These are phyloP conservation scores for Botrytis pseudocinerea DNA, from an alignment of 2,329 filamentous ascomycete species.

Conservation along the genomic window DNA sequence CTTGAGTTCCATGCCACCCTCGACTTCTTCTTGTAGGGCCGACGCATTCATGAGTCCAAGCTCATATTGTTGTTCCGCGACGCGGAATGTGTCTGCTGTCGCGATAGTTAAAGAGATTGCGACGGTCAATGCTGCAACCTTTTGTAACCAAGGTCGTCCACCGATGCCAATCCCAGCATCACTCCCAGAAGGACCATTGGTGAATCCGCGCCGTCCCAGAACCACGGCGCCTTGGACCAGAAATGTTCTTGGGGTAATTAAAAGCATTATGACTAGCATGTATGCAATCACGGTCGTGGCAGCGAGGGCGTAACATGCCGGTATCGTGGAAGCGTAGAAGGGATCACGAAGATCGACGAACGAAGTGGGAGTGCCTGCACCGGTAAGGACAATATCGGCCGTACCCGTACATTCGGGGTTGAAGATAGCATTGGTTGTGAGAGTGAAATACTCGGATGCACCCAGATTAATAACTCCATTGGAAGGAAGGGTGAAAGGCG, in stretches of 20 bases:
- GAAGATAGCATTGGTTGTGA: constrained; percentile 51
- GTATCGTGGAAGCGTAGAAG: constrained; percentile 91
- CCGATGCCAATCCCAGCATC: constrained; percentile 79
- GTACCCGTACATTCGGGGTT: constrained; percentile 50
- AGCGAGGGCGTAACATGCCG: constrained; percentile 89
- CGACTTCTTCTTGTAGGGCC: constrained; percentile 73
- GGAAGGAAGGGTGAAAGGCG: constrained; percentile 61
- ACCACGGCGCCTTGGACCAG: constrained; percentile 83
- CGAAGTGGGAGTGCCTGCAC: constrained; percentile 28
- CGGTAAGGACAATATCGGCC: constrained; percentile 37
- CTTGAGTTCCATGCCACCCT: constrained; percentile 82
- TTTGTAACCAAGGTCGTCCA: constrained; percentile 90
- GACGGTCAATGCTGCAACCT: constrained; percentile 71
- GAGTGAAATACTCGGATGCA: constrained; percentile 43
- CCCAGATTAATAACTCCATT: constrained; percentile 51
- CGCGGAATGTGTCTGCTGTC: constrained; percentile 84
- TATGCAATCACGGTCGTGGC: constrained; percentile 88
- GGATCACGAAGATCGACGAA: constrained; percentile 68
- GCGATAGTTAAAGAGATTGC: constrained; percentile 90
- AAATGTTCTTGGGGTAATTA: constrained; percentile 89
- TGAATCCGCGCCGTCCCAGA: constrained; percentile 79
- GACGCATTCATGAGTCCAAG: constrained; percentile 77
- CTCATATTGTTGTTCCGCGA: constrained; percentile 79
- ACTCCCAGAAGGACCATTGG: constrained; percentile 70
- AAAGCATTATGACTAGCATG: constrained; percentile 83